phyloP scores from a whole-genome alignment of 2,329 filamentous ascomycete genomes.

The Graphiopsis chlorocephala region DNA sequence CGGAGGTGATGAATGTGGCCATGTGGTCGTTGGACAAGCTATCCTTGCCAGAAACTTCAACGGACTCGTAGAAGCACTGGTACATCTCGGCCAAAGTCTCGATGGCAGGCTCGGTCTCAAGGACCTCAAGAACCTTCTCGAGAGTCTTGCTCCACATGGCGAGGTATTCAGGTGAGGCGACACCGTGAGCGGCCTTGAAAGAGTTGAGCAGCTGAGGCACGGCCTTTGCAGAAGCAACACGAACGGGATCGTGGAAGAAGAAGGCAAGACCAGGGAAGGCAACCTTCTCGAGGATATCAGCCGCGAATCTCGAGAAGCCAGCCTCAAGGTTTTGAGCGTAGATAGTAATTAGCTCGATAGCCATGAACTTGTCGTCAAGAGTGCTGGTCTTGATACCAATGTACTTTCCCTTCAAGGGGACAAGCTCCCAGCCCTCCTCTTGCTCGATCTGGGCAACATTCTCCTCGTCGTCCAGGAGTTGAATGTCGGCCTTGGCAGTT shows the following conservation, averaged over 20 bases:
- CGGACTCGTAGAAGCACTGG: conserved; percentile 98
- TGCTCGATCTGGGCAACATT: conserved; percentile 89
- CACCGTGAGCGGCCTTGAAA: conserved; percentile 87
- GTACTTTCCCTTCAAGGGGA: conserved; percentile 94
- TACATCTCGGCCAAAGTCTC: conserved; percentile 99
- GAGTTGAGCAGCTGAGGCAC: conserved; percentile 90
- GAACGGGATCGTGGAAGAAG: conserved; percentile 98
- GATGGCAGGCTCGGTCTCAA: conserved; percentile 90
- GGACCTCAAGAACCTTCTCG: conserved; percentile 87
- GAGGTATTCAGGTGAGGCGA: conserved; percentile 73
- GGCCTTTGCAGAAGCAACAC: conserved; percentile 90
- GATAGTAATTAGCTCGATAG: conserved; percentile 96
- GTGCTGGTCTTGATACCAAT: conserved; percentile 97
- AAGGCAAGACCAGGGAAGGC: conserved; percentile 90
- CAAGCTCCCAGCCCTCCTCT: conserved; percentile 95
- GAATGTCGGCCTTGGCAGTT: conserved; percentile 93
- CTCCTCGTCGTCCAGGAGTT: conserved; percentile 91
- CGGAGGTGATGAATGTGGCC: conserved; percentile 80
- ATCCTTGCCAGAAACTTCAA: conserved; percentile 87
- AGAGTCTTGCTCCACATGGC: conserved; percentile 81
- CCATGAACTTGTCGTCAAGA: conserved; percentile 98
- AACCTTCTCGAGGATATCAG: conserved; percentile 94
- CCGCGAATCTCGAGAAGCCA: conserved; percentile 86
- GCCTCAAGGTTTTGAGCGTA: conserved; percentile 95
- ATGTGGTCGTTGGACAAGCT: conserved; percentile 78